A percentile compares a stretch with the other conserved stretches of the same genome.
These are phyloP conservation scores for Diphasiastrum complanatum DNA, from an alignment of 83 land plant genomes.

Conservation along the genomic window DNA sequence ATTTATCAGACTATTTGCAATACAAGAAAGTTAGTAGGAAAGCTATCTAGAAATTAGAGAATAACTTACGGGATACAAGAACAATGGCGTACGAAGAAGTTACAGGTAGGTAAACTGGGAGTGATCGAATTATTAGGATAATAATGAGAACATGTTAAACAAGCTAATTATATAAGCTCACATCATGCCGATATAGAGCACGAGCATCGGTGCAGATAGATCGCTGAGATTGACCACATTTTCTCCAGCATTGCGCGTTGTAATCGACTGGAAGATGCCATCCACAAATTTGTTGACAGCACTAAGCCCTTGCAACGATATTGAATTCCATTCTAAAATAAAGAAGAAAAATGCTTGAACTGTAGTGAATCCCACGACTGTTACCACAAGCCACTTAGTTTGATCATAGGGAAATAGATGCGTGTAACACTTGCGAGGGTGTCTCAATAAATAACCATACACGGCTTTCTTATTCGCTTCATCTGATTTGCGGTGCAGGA, in stretches of 20 bases:
- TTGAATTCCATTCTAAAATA: neutral
- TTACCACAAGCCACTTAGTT: neutral
- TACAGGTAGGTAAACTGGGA: no score
- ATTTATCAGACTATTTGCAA: neutral
- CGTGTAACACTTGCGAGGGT: constrained; percentile 30
- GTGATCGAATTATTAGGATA: neutral
- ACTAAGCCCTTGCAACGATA: neutral
- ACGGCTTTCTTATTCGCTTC: constrained; percentile 18
- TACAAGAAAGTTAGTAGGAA: neutral
- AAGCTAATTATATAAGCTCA: neutral
- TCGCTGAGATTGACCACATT: neutral
- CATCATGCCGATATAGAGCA: neutral
- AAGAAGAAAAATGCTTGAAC: neutral
- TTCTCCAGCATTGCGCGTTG: no score
- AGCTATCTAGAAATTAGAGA: no score
- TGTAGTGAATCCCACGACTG: neutral
- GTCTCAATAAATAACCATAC: neutral
- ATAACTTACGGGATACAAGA: neutral
- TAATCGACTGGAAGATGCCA: no score
- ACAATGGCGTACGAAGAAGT: neutral
- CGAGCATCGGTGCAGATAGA: neutral
- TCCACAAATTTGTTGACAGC: neutral
- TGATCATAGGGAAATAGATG: constrained; percentile 36
- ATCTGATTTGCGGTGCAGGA: neutral
- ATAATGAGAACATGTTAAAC: neutral